phyloP scores from a whole-genome alignment of 352 stramenopile genomes.

The Phytophthora palmivora region DNA sequence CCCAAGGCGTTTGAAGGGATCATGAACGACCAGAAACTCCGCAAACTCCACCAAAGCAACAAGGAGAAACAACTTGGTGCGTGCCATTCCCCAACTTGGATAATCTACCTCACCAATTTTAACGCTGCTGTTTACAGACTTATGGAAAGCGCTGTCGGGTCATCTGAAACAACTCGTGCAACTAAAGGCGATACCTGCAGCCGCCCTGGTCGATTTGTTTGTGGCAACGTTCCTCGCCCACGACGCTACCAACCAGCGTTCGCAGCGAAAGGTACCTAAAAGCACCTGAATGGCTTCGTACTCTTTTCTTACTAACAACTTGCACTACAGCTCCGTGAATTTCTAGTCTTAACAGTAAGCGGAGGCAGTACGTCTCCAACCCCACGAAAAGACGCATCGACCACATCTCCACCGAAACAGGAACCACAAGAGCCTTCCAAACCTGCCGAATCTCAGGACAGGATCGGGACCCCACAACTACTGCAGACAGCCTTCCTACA shows the following conservation, averaged over 20 bases:
- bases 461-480: slow-evolving; percentile 49
- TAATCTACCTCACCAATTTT: not conserved
- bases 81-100: not conserved
- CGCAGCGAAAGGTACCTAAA: slow-evolving; percentile 63
- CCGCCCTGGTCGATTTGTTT: slow-evolving; percentile 56
- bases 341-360: slow-evolving; percentile 56
- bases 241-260: slow-evolving; percentile 62
- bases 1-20: slow-evolving; percentile 81
- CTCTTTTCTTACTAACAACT: slow-evolving; percentile 6
- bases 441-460: slow-evolving; percentile 15
- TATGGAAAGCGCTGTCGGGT: slow-evolving; percentile 69
- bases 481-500: slow-evolving; percentile 72
- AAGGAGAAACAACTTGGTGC: slow-evolving; percentile 77
- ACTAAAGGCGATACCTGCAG: slow-evolving; percentile 46
- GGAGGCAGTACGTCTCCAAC: slow-evolving; percentile 33
- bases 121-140: slow-evolving; percentile 41
- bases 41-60: slow-evolving; percentile 75
- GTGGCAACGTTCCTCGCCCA: slow-evolving; percentile 61
- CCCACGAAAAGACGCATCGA: slow-evolving; percentile 30
- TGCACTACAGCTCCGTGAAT: slow-evolving; percentile 63
- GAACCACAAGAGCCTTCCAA: slow-evolving; percentile 25
- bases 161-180: slow-evolving; percentile 67
- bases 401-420: slow-evolving; percentile 28
- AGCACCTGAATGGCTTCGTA: not conserved
- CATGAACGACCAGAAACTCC: slow-evolving; percentile 81